phyloP scores from a whole-genome alignment of 176 grass and related monocot species.

The Musa beccarii region DNA sequence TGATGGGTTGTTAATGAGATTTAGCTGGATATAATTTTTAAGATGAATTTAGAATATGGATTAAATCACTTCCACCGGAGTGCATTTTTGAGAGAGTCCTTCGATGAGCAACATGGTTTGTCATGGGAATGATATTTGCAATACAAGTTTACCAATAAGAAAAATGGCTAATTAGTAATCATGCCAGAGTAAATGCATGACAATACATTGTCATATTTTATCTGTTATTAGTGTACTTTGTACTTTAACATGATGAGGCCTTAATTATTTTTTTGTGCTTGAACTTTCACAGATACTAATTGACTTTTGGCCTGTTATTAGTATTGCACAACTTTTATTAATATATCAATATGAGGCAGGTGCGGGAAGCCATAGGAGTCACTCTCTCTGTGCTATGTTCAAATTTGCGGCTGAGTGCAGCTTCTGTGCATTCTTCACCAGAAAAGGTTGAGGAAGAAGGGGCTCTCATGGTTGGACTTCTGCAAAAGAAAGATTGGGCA shows the following conservation, averaged over 20 bases:
- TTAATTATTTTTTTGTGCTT: not conserved
- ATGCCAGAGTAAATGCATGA: too few species aligned
- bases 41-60: not conserved
- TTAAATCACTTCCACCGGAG: not conserved
- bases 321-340: not conserved
- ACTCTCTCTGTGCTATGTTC: conserved; percentile 74
- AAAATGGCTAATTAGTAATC: not conserved
- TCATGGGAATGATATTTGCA: not conserved
- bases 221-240: not conserved
- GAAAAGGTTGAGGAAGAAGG: conserved; percentile 28
- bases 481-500: conserved; percentile 53
- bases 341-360: conserved; percentile 35
- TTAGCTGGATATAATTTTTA: not conserved
- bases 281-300: not conserved
- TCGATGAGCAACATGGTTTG: not conserved
- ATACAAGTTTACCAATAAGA: not conserved
- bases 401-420: conserved; percentile 58
- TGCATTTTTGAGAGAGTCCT: not conserved
- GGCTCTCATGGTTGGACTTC: conserved; percentile 37
- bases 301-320: not conserved
- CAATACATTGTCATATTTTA: not conserved
- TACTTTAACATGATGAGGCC: not conserved
- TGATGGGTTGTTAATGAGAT: too few species aligned
- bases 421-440: conserved; percentile 13
- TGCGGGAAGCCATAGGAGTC: conserved; percentile 92